Percentiles rank a stretch among this genome's conserved stretches.
Evolutionary conservation across 2,329 filamentous ascomycete species (phyloP).

Genomic region (Nigrospora oryzae): DNA sequence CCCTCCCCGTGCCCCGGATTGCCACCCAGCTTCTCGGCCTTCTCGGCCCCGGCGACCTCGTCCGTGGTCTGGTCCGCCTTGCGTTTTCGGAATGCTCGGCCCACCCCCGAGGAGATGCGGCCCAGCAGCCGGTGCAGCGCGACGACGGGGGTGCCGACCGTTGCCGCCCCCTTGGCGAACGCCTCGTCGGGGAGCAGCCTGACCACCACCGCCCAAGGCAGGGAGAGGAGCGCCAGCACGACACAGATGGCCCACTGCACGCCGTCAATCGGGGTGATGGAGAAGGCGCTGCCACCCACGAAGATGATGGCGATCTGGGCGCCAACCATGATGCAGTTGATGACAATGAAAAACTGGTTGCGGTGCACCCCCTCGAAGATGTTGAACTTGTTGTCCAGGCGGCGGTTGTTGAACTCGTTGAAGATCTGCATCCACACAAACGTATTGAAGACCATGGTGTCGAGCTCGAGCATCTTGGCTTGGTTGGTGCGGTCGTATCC

Average conservation of each 20-base stretch:
- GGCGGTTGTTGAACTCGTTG: slow-evolving; percentile 59
- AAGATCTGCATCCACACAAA: slow-evolving; percentile 70
- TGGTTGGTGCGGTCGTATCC: slow-evolving; percentile 32
- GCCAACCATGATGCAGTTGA: slow-evolving; percentile 48
- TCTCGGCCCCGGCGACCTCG: slow-evolving; percentile 3
- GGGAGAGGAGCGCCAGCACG: slow-evolving; percentile 35
- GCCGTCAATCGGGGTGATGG: slow-evolving; percentile 38
- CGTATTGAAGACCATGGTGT: slow-evolving; percentile 60
- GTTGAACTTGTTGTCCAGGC: slow-evolving; percentile 54
- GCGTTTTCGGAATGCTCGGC: slow-evolving; percentile 9
- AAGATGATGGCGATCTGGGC: slow-evolving; percentile 50
- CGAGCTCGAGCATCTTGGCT: slow-evolving; percentile 33
- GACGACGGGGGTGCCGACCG: slow-evolving; percentile 20
- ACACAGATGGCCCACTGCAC: slow-evolving; percentile 46
- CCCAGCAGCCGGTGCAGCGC: slow-evolving; percentile 14
- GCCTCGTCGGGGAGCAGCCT: slow-evolving; percentile 39
- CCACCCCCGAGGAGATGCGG: slow-evolving; percentile 9
- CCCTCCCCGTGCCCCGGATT: too few species aligned
- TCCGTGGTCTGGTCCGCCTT: slow-evolving; percentile 1
- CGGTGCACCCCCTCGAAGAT: slow-evolving; percentile 48
- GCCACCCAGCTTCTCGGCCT: not conserved
- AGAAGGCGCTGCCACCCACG: slow-evolving; percentile 45
- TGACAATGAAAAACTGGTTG: slow-evolving; percentile 49
- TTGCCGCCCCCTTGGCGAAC: slow-evolving; percentile 22
- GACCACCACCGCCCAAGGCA: slow-evolving; percentile 41